phyloP scores from a whole-genome alignment of 2,329 filamentous ascomycete species.

The Penicillium sp. region DNA sequence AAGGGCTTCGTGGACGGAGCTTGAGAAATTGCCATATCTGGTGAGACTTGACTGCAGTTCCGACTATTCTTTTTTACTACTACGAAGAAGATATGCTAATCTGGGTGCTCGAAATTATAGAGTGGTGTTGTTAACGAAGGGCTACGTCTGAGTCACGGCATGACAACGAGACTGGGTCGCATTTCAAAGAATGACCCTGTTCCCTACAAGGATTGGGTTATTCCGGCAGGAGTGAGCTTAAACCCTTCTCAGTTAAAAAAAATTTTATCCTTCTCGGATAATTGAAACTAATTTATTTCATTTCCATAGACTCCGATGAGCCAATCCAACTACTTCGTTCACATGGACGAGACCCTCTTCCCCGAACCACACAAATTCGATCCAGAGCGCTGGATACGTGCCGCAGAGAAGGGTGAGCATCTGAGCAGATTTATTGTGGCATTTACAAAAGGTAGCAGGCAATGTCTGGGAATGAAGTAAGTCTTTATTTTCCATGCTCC shows the following conservation, averaged over 20 bases:
- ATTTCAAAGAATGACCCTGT: conserved; percentile 22
- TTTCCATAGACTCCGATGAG: conserved; percentile 25
- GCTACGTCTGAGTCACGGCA: conserved; percentile 25
- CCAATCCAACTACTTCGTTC: conserved; percentile 30
- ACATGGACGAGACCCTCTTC: conserved; percentile 27
- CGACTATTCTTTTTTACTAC: not conserved
- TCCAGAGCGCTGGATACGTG: conserved; percentile 24
- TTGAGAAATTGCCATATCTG: conserved; percentile 47
- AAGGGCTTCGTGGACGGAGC: conserved; percentile 30
- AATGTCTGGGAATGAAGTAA: conserved; percentile 30
- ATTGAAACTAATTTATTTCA: not conserved
- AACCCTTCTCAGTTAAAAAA: not conserved
- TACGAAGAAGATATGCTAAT: conserved; percentile 3
- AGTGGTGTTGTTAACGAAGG: conserved; percentile 29
- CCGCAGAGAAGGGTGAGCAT: conserved; percentile 18
- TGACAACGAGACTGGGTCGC: conserved; percentile 24
- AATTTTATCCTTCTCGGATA: too few species aligned
- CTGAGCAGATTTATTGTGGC: conserved; percentile 25
- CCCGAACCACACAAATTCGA: conserved; percentile 24
- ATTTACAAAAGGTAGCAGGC: conserved; percentile 27
- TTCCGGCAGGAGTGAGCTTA: conserved; percentile 26
- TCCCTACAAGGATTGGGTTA: conserved; percentile 24
- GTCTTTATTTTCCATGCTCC: not conserved
- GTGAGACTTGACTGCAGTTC: conserved; percentile 19
- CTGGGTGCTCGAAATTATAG: conserved; percentile 2